Evolutionary conservation across 2,329 filamentous ascomycete genomes (phyloP).

Genomic region (Seiridium unicorne): DNA sequence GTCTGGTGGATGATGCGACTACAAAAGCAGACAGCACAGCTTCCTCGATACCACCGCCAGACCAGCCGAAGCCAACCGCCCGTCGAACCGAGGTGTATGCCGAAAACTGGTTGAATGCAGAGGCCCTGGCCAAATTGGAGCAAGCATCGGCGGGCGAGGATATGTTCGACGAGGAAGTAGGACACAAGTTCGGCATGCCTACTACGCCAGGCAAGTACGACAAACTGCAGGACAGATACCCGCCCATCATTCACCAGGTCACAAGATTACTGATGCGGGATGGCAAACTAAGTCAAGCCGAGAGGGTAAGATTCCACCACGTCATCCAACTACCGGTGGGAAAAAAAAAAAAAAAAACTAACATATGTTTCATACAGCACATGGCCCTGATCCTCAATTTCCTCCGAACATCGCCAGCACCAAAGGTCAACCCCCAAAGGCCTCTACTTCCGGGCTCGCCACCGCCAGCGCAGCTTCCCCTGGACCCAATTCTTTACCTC

Average conservation of each 20-base stretch:
- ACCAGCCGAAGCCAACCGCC: slow-evolving; percentile 9
- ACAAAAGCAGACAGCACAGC: slow-evolving; percentile 9
- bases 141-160: slow-evolving; percentile 24
- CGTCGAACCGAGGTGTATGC: slow-evolving; percentile 20
- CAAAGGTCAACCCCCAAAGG: slow-evolving; percentile 67
- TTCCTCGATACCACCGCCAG: slow-evolving; percentile 9
- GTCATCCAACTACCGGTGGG: too few relatives aligned
- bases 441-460: slow-evolving; percentile 76
- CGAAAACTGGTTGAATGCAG: slow-evolving; percentile 26
- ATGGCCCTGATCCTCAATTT: slow-evolving; percentile 80
- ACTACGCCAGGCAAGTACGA: slow-evolving; percentile 48
- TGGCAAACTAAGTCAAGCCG: slow-evolving; percentile 87
- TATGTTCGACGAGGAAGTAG: slow-evolving; percentile 37
- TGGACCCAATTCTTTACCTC: slow-evolving; percentile 88
- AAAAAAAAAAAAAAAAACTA: not conserved
- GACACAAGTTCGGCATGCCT: slow-evolving; percentile 79
- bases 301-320: slow-evolving; percentile 61
- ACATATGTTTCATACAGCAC: slow-evolving; percentile 52
- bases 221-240: slow-evolving; percentile 78
- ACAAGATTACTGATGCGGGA: slow-evolving; percentile 89
- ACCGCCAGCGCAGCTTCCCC: slow-evolving; percentile 74
- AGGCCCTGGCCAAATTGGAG: slow-evolving; percentile 25
- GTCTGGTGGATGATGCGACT: slow-evolving; percentile 17
- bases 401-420: slow-evolving; percentile 81
- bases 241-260: slow-evolving; percentile 80